Evolutionary conservation across 495 filamentous ascomycete species (phyloP), one percentile per base, ranked within the genome.

Genomic region (Rostrohypoxylon terebratum): DNA sequence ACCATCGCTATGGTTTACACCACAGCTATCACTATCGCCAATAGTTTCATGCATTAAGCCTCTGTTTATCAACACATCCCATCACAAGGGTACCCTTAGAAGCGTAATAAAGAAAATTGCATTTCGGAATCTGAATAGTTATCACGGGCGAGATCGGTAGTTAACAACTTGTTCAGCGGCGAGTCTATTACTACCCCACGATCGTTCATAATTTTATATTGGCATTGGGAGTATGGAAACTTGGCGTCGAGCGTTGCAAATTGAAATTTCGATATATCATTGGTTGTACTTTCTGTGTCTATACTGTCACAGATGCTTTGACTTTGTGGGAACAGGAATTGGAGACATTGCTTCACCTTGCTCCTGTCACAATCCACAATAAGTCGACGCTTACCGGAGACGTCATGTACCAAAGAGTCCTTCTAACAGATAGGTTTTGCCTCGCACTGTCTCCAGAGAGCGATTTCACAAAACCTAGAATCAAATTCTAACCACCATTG

Each of bases 1-100:
- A n/a, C 85, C 0, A 77, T 82, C 0, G 85, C 87, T 14, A 90
- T 90, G 87, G 72, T 89, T 0, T 92, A 90, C 68, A 90, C 89
- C 0, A 92, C 88, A 1, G 28, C 76, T 7, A 81, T 90, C 44
- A 90, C 89, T 5, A 51, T 90, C 4, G 60, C 74, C 44, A 79
- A 81, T 61, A 82, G 82, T 44, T 84, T 86, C 33, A 66, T 77
- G 71, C 62, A 71, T 53, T 77, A 18, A 65, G 54, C 40, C 3
- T 54, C 16, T 55, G 6, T 21, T 28, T 51, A 28, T 48, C 11
- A 6, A 28, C 11, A 33, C 11, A 31, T 38, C 7, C 13, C n/a
- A 28, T 13, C 13, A 6, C 14, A 44, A 9, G 16, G 59, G 31
- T 18, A 21, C 13, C 1, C 10, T 3, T 21, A 36, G 44, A 45